Conservation (phyloP, 2,329 filamentous ascomycete species). For the Paracoccidioides lutzii region DNA sequence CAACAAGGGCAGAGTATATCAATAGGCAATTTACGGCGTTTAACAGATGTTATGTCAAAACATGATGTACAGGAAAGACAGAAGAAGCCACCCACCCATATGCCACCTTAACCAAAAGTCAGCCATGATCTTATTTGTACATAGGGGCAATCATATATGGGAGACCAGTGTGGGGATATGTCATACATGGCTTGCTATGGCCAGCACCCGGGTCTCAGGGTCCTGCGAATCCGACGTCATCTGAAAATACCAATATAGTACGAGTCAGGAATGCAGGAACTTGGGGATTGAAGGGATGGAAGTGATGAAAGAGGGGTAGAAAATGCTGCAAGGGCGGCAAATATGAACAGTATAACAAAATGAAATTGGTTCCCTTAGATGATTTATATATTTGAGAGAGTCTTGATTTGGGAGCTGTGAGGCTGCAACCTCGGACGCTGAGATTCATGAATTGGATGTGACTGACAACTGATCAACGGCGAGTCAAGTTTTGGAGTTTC, state of each 20-base stretch:
- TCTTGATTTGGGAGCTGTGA: neutral
- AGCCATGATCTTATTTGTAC: slow-evolving; percentile 10
- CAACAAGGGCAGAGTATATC: no score
- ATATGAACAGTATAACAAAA: neutral
- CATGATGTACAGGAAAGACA: neutral
- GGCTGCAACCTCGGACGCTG: neutral
- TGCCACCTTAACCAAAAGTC: slow-evolving; percentile 42
- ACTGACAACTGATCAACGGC: no score
- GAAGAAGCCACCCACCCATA: slow-evolving; percentile 11
- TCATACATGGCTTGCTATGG: slow-evolving; percentile 88
- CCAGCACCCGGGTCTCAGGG: slow-evolving; percentile 60
- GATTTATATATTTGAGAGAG: neutral
- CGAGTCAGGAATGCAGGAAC: neutral
- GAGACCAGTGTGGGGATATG: slow-evolving; percentile 8
- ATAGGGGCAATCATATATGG: slow-evolving; percentile 2
- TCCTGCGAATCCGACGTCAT: slow-evolving; percentile 32
- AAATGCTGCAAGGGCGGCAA: neutral
- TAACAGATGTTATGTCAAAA: no score
- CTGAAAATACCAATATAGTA: neutral
- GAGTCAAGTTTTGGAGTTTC: no score
- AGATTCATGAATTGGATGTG: neutral
- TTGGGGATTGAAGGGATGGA: neutral
- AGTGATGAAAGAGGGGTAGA: neutral
- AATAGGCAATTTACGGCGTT: no score
- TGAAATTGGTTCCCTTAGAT: neutral